Percentiles rank a stretch among this genome's conserved stretches.
Conservation (phyloP, 2,329 filamentous ascomycete genomes). For the Alternaria dauci region DNA sequence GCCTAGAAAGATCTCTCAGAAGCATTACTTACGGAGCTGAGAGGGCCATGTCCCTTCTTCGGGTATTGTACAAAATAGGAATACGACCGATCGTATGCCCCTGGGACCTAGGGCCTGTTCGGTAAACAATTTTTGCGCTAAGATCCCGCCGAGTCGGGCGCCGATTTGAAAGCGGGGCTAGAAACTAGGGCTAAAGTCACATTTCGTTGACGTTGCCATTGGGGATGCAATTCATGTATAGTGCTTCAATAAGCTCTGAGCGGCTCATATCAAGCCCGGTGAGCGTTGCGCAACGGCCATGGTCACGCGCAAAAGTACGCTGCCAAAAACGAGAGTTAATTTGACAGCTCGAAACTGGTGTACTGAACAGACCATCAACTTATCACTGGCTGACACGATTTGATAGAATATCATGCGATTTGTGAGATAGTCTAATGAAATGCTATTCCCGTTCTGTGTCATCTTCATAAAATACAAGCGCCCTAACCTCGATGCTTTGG, state of each 20-base stretch:
- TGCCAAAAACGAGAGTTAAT: background rate
- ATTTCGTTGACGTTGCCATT: too few species aligned
- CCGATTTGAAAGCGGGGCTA: background rate
- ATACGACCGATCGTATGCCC: background rate
- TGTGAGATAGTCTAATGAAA: background rate
- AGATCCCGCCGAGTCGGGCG: background rate
- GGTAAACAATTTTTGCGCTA: background rate
- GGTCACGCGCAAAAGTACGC: background rate
- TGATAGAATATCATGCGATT: background rate
- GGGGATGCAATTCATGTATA: too few species aligned
- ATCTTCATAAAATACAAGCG: slow-evolving; percentile 46
- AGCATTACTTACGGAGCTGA: background rate
- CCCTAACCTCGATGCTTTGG: slow-evolving; percentile 49
- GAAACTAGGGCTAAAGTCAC: too few species aligned
- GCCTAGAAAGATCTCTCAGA: background rate
- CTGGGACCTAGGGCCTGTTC: background rate
- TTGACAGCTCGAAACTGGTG: background rate
- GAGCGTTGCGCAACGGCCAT: background rate
- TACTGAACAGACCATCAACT: background rate
- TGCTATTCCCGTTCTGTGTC: background rate
- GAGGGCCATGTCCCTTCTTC: background rate
- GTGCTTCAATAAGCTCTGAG: too few species aligned
- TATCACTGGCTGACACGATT: background rate
- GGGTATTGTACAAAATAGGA: background rate
- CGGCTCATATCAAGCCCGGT: background rate